Evolutionary conservation across 768 basidiomycete genomes (phyloP).

Genomic region (Tylopilus plumbeoviolaceoides): DNA sequence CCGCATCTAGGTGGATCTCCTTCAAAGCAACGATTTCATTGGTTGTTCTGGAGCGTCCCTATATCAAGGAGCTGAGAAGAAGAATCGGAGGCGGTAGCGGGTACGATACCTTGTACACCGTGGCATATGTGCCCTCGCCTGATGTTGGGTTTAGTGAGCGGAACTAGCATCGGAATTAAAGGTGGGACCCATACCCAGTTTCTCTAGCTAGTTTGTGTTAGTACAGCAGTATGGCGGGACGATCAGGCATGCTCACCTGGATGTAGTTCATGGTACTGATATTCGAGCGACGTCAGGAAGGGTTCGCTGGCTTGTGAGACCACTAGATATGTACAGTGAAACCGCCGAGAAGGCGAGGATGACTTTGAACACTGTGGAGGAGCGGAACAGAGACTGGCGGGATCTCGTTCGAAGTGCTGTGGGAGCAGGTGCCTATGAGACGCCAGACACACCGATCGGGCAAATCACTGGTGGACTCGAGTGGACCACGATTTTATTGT

Average conservation of each 20-base stretch:
- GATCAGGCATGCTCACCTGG: slow-evolving; percentile 36
- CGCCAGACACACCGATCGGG: too few relatives aligned
- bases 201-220: slow-evolving; percentile 65
- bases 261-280: slow-evolving; percentile 55
- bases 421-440: not conserved
- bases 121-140: slow-evolving; percentile 94
- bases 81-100: not conserved
- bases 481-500: slow-evolving; percentile 1
- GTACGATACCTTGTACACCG: slow-evolving; percentile 83
- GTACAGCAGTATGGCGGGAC: not conserved
- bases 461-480: too few relatives aligned
- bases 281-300: not conserved
- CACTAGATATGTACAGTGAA: not conserved
- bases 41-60: slow-evolving; percentile 96
- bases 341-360: slow-evolving; percentile 5
- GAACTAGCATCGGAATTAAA: not conserved
- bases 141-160: slow-evolving; percentile 3
- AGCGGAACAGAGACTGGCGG: not conserved
- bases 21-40: slow-evolving; percentile 98
- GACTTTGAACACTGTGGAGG: not conserved
- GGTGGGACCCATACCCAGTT: slow-evolving; percentile 53
- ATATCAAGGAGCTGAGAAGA: slow-evolving; percentile 1
- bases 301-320: not conserved
- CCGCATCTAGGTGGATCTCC: slow-evolving; percentile 98
- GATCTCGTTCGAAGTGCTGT: not conserved